Evolutionary conservation across 2,329 filamentous ascomycete species (phyloP).

Genomic region (Nannizziopsis barbatae): DNA sequence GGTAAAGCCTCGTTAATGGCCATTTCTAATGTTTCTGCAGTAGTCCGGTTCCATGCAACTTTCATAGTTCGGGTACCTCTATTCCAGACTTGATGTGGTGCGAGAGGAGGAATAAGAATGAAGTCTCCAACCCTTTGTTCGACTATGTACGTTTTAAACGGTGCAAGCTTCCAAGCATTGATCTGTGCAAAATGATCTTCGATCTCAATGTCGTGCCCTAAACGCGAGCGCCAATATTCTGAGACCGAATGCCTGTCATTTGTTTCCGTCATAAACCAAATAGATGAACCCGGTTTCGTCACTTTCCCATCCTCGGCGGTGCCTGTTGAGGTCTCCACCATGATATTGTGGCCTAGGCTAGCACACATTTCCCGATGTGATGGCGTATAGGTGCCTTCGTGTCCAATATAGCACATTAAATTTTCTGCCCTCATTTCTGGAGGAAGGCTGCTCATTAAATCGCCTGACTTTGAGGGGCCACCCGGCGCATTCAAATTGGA

Average conservation of each 20-base stretch:
- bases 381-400: slow-evolving; percentile 93
- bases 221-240: slow-evolving; percentile 84
- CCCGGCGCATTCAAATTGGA: slow-evolving; percentile 51
- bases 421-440: slow-evolving; percentile 84
- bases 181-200: slow-evolving; percentile 95
- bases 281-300: slow-evolving; percentile 68
- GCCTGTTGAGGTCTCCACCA: slow-evolving; percentile 74
- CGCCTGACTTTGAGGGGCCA: slow-evolving; percentile 55
- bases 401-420: slow-evolving; percentile 95
- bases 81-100: slow-evolving; percentile 97
- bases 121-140: slow-evolving; percentile 87
- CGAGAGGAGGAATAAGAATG: slow-evolving; percentile 82
- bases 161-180: slow-evolving; percentile 88
- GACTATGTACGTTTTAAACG: slow-evolving; percentile 84
- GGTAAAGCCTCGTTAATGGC: slow-evolving; percentile 79
- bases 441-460: slow-evolving; percentile 88
- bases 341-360: slow-evolving; percentile 90
- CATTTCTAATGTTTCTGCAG: slow-evolving; percentile 76
- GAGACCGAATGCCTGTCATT: slow-evolving; percentile 83
- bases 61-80: slow-evolving; percentile 92
- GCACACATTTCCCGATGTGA: slow-evolving; percentile 97
- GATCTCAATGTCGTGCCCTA: slow-evolving; percentile 93
- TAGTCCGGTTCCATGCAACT: slow-evolving; percentile 94
- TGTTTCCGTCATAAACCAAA: slow-evolving; percentile 98
- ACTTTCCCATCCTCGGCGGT: slow-evolving; percentile 56